A percentile compares a stretch with the other conserved stretches of the same genome.
Evolutionary conservation across 1,139 yeast genomes (phyloP).

Genomic region (Lodderomyces elongisporus): DNA sequence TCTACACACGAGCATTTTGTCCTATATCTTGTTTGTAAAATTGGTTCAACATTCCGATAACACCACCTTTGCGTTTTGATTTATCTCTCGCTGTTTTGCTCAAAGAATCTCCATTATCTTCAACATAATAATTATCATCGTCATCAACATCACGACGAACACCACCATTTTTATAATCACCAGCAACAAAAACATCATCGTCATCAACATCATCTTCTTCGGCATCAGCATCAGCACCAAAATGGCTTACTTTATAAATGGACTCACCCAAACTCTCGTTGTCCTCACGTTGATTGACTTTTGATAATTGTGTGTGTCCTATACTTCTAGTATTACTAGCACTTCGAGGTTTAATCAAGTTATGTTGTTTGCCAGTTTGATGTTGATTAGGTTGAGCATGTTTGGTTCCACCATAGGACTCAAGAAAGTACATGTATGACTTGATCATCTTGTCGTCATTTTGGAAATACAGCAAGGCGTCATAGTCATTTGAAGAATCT

Average conservation of each 20-base stretch:
- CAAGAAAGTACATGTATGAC: conserved; percentile 81
- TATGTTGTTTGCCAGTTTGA: too few species aligned
- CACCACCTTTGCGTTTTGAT: conserved; percentile 44
- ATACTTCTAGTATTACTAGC: background rate
- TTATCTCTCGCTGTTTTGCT: conserved; percentile 9
- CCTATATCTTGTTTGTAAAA: conserved; percentile 58
- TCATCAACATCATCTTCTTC: conserved; percentile 23
- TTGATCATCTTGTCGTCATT: conserved; percentile 89
- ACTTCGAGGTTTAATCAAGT: too few species aligned
- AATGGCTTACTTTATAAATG: conserved; percentile 25
- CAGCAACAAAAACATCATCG: too few species aligned
- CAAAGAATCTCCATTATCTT: background rate
- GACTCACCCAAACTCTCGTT: conserved; percentile 22
- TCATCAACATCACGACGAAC: too few species aligned
- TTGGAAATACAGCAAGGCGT: conserved; percentile 31
- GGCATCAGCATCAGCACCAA: background rate
- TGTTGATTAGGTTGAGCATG: conserved; percentile 7
- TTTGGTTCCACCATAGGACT: conserved; percentile 52
- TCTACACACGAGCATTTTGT: conserved; percentile 2
- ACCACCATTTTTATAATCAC: conserved; percentile 12
- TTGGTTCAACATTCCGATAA: conserved; percentile 77
- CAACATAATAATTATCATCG: conserved; percentile 6
- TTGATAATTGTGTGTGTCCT: conserved; percentile 3
- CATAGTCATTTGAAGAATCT: conserved; percentile 58
- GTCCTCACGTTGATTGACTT: conserved; percentile 6